phyloP scores from a whole-genome alignment of 139 green algal species.

The Tetraselmis chui region DNA sequence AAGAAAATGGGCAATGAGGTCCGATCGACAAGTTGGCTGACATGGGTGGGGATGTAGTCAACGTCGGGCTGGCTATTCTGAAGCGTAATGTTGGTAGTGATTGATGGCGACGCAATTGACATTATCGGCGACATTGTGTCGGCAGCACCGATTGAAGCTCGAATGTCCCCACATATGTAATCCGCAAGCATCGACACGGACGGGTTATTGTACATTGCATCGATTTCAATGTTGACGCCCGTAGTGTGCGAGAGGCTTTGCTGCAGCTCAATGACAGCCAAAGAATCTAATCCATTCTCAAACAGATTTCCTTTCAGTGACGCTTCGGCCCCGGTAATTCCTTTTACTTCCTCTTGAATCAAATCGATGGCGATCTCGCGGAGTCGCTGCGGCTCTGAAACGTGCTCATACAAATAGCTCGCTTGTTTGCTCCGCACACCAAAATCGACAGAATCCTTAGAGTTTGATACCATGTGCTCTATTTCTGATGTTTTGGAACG shows the following conservation, averaged over 20 bases:
- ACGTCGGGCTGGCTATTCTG: no score
- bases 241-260: background rate
- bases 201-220: background rate
- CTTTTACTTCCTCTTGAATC: background rate
- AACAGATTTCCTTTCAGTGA: background rate
- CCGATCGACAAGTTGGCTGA: background rate
- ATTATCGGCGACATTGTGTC: no score
- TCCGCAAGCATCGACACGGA: background rate
- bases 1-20: background rate
- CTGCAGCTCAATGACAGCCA: background rate
- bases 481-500: no score
- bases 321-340: background rate
- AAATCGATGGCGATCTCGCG: background rate
- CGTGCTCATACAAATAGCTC: no score
- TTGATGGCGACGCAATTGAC: no score
- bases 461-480: no score
- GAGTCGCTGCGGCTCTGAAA: no score
- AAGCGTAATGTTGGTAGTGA: no score
- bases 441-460: no score
- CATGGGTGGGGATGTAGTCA: background rate
- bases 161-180: no score
- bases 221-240: background rate
- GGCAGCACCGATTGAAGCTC: no score
- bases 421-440: no score
- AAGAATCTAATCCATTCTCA: background rate